Base-by-base conservation (phyloP, 2,329 filamentous ascomycete genomes). In the Ramularia endophylla region DNA sequence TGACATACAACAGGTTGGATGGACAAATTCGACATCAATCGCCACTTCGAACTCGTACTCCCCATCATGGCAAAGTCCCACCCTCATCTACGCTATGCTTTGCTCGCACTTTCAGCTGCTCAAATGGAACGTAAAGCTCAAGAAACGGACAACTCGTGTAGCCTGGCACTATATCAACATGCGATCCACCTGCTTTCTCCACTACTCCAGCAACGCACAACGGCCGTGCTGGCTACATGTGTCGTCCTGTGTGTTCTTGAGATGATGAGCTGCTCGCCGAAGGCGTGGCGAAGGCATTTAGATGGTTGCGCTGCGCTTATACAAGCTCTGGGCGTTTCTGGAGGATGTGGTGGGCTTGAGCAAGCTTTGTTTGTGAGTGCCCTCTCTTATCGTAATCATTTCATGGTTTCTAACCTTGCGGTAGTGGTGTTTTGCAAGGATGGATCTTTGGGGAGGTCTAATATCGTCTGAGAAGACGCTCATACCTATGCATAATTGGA, bases 221-320 rank as follows among this genome's bases (percentile, higher is more conserved):
- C 69, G 0, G 67, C 63, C 16, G 65, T 72, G 29, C 59, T 74
- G 15, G 70, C 69, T 5, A 67, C 70, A 3, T 70, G 68, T 19
- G 66, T 70, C 3, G 66, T 74, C 3, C 61, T 74, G 4, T 70
- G 67, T 20, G 66, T 69, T 0, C 55, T 74, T 4, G 71, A 74
- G 43, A 66, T 74, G 58, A 69, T 73, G 58, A 71, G 68, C 2
- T 70, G 66, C 9, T 66, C 66, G 1, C 65, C 71, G 0, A 65
- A 64, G 48, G 72, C 74, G 40, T 78, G 75, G 75, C 61, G 69
- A 7, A 66, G 71, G 1, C 75, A 78, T 55, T 56, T 78, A 3
- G 74, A 78, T 39, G 75, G 75, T 0, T 77, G 74, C 46, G 73
- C 75, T 1, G 67, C 71, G 1, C 55, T 78, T 1, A 70, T 78